Evolutionary conservation across 2,329 filamentous ascomycete species (phyloP).

Genomic region (Hypoxylon sp.): DNA sequence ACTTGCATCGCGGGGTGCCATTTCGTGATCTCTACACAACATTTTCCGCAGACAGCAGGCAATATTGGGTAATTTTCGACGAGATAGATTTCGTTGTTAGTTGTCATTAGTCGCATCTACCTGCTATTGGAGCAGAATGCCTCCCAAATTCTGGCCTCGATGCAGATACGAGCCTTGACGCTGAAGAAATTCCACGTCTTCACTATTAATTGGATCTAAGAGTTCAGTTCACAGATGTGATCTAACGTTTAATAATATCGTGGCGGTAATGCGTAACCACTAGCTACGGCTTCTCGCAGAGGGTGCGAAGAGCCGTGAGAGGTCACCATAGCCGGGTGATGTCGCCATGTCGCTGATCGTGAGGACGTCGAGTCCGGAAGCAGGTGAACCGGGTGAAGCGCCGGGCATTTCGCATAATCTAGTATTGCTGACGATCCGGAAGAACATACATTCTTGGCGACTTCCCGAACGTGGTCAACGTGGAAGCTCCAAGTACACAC

Average conservation of each 20-base stretch:
- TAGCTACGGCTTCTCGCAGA: slow-evolving; percentile 5
- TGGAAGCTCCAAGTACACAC: slow-evolving; percentile 22
- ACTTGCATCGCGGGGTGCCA: slow-evolving; percentile 28
- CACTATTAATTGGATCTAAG: slow-evolving; percentile 12
- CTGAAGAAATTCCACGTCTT: slow-evolving; percentile 7
- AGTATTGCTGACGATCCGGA: slow-evolving; percentile 37
- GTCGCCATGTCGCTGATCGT: slow-evolving; percentile 25
- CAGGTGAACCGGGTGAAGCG: slow-evolving; percentile 34
- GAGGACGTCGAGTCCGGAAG: slow-evolving; percentile 37
- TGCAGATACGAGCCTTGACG: slow-evolving; percentile 40
- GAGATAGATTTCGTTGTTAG: slow-evolving; percentile 18
- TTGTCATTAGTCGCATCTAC: slow-evolving; percentile 21
- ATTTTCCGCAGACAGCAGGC: slow-evolving; percentile 26
- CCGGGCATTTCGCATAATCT: slow-evolving; percentile 30
- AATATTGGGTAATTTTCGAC: slow-evolving; percentile 26
- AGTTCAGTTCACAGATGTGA: slow-evolving; percentile 7
- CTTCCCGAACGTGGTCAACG: slow-evolving; percentile 30
- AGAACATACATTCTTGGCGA: slow-evolving; percentile 29
- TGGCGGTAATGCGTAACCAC: slow-evolving; percentile 11
- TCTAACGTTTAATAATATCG: slow-evolving; percentile 17
- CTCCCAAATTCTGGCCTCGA: slow-evolving; percentile 15
- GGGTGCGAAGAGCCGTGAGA: slow-evolving; percentile 2
- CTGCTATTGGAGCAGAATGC: slow-evolving; percentile 13
- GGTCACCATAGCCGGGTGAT: slow-evolving; percentile 16
- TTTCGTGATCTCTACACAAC: slow-evolving; percentile 33